Evolutionary conservation across 805 yeast genomes (phyloP).

Genomic region (Zygosaccharomyces pseudorouxii): DNA sequence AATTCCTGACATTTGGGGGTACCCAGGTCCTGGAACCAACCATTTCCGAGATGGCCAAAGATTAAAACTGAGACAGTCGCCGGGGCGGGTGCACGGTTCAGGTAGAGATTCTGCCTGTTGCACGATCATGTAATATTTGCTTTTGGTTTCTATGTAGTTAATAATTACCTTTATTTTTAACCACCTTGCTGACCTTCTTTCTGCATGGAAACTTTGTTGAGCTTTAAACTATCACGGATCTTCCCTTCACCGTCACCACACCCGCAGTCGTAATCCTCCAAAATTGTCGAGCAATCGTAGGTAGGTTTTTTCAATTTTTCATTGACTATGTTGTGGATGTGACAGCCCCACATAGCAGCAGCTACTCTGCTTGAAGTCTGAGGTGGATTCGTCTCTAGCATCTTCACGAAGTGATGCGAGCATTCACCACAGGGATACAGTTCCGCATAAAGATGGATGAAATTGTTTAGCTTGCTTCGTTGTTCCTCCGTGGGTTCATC

Average conservation of each 20-base stretch:
- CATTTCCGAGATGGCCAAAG: conserved; percentile 33
- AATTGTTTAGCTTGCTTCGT: conserved; percentile 55
- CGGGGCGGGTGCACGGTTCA: not conserved
- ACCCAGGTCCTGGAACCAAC: conserved; percentile 36
- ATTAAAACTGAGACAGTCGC: conserved; percentile 9
- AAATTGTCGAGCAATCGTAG: conserved; percentile 80
- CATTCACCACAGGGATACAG: conserved; percentile 98
- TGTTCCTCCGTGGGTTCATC: conserved; percentile 68
- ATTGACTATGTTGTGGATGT: conserved; percentile 83
- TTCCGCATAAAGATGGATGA: conserved; percentile 72
- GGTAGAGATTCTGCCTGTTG: not conserved
- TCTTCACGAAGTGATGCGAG: conserved; percentile 78
- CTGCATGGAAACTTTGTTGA: conserved; percentile 39
- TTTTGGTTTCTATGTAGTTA: not conserved
- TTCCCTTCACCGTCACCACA: conserved; percentile 73
- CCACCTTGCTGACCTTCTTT: conserved; percentile 47
- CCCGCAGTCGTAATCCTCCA: conserved; percentile 94
- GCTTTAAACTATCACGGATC: conserved; percentile 14
- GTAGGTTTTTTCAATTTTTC: conserved; percentile 58
- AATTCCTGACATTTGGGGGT: conserved; percentile 41
- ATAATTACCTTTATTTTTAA: conserved; percentile 5
- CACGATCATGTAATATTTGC: not conserved
- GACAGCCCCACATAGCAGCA: conserved; percentile 97
- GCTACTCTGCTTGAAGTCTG: conserved; percentile 69
- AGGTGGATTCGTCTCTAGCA: conserved; percentile 73